Conservation (phyloP, 345 rosid genomes). For the Firmiana major region DNA sequence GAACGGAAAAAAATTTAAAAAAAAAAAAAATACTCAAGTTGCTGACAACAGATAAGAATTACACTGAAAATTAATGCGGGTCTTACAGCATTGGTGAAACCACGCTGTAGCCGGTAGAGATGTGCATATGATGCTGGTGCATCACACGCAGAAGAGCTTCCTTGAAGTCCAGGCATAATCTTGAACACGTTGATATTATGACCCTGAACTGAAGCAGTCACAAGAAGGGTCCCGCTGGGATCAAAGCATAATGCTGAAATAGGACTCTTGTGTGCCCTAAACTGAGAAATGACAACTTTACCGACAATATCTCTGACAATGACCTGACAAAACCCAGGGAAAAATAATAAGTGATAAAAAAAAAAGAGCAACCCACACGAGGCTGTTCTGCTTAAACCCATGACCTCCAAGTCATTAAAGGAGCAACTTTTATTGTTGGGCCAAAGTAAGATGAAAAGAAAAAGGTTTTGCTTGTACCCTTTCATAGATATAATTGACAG, state of each 20-base stretch:
- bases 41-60: background rate
- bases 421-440: too few relatives aligned
- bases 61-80: background rate
- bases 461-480: background rate
- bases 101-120: constrained; percentile 90
- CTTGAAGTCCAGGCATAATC: constrained; percentile 55
- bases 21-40: background rate
- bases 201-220: constrained; percentile 90
- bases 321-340: constrained; percentile 51
- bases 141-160: constrained; percentile 38
- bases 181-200: constrained; percentile 87
- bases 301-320: constrained; percentile 73
- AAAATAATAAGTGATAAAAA: background rate
- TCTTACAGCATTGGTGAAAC: constrained; percentile 91
- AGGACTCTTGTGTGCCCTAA: constrained; percentile 87
- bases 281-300: constrained; percentile 68
- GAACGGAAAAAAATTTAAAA: background rate
- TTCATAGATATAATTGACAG: background rate
- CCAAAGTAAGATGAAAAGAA: too few relatives aligned
- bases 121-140: constrained; percentile 50
- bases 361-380: too few relatives aligned
- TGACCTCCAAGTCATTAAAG: too few relatives aligned
- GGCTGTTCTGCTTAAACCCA: too few relatives aligned
- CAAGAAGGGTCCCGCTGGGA: constrained; percentile 86
- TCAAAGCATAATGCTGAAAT: constrained; percentile 89